phyloP scores from a whole-genome alignment of 139 green algal genomes.

The Gonium pectorale region DNA sequence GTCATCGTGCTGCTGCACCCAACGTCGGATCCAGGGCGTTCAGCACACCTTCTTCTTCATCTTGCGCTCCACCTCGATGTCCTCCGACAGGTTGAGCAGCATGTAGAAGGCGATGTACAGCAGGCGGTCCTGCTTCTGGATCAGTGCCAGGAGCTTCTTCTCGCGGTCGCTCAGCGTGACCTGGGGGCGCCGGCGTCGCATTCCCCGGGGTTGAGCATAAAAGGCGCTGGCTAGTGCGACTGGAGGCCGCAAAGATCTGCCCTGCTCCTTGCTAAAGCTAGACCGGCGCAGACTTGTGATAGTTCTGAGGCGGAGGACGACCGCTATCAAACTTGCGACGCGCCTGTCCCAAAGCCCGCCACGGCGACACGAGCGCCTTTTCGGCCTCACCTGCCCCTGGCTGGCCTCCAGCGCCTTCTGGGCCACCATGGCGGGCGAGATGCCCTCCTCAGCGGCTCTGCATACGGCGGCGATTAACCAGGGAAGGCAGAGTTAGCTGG shows the following conservation, averaged over 20 bases:
- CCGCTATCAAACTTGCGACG: too few species aligned
- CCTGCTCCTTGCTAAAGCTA: too few species aligned
- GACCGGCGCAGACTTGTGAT: too few species aligned
- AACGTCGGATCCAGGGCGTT: not conserved
- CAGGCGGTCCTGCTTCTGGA: slow-evolving; percentile 83
- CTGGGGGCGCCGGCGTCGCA: too few species aligned
- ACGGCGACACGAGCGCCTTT: too few species aligned
- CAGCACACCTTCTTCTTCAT: slow-evolving; percentile 87
- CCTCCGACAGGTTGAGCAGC: slow-evolving; percentile 91
- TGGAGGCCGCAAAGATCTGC: too few species aligned
- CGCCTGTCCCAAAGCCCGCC: too few species aligned
- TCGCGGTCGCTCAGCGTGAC: slow-evolving; percentile 56
- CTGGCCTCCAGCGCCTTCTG: slow-evolving; percentile 67
- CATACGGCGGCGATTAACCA: too few species aligned
- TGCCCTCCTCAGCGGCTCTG: slow-evolving; percentile 64
- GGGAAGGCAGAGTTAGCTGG: too few species aligned
- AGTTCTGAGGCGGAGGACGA: too few species aligned
- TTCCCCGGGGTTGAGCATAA: too few species aligned
- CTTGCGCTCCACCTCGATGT: slow-evolving; percentile 84
- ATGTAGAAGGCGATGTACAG: slow-evolving; percentile 83
- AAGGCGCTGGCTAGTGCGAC: too few species aligned
- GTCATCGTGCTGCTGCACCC: not conserved
- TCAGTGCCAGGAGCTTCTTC: slow-evolving; percentile 68
- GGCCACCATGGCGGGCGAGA: slow-evolving; percentile 64
- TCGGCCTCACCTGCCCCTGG: slow-evolving; percentile 47